Base-by-base conservation (phyloP, 495 filamentous ascomycete genomes). In the Trichoderma erinaceum region DNA sequence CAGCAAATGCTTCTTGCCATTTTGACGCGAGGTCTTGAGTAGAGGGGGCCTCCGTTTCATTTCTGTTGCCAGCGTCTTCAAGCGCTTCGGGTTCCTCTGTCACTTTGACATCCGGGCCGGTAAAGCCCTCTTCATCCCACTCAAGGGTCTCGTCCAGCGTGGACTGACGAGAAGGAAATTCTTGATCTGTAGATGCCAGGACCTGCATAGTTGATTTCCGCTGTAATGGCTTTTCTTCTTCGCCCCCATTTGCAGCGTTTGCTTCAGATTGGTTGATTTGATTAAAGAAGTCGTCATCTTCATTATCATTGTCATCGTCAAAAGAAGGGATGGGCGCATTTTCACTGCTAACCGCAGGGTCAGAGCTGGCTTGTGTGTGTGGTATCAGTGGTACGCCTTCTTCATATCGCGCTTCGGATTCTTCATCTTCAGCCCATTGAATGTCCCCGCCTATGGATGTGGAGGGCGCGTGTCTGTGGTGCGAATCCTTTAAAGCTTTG, bases 1-100 rank as follows among this genome's bases (percentile, higher is more conserved):
- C 89, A 41, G 78, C 90, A 71, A 97, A 82, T 68, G 90, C 90
- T 56, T 88, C 91, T 71, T 92, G 82, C 95, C 95, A 97, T 70
- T 88, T 86, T 2, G 89, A 90, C 63, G 90, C 89, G 8, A 95
- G 77, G 71, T 95, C 89, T 38, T 75, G 41, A n/a, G 12, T 52
- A 29, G 27, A 16, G 13, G 56, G 25, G 18, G 67, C 61, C 16
- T 65, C 58, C 4, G 58, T 43, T 50, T 64, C 56, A 32, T 64
- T 61, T 21, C 7, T 3, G 11, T 32, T 32, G 56, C 12, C 56
- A 29, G 12, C 8, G 2, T 13, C 56, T 29, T 61, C 56, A 25
- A 29, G 27, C 11, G 27, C 12, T 6, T 61, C 25, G 8, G 13
- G 23, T 23, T 61, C 29, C 23, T 61, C 56, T 0, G 56, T 16